Evolutionary conservation across 73 alveolate species (phyloP), one percentile per base, ranked within the genome.

Genomic region (Stentor coeruleus): DNA sequence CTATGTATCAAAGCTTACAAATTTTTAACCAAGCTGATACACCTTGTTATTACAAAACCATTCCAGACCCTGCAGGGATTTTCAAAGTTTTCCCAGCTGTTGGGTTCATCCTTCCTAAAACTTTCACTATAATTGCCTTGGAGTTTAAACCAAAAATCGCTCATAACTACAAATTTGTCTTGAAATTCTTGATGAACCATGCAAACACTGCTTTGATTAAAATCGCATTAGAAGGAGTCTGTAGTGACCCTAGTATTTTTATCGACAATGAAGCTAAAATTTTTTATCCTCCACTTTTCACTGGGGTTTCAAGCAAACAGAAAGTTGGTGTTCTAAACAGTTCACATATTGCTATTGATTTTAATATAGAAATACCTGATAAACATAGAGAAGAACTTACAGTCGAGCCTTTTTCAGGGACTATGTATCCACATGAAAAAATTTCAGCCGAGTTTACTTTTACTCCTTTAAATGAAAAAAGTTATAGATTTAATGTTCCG

Each of bases 1-100:
- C 99, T 0, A 92, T 93, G 42, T 97, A 97, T 85, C 94, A 97
- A 86, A 97, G 96, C 35, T 86, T 97, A 59, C 91, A 95, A 87
- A 95, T 97, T n/a, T 85, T 80, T 60, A 97, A 97, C 86, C 95
- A 95, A 57, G 94, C 97, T 76, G 99, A 97, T 74, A 97, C 99
- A 28, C 99, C 99, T 35, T 90, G 92, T 3, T 97, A 84, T 85
- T 97, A 82, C 84, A 92, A 95, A 77, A 86, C 95, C 72, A 84
- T 93, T 15, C 94, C 95, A 31, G 99, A 97, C 60, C 96, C 99
- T 1, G 75, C 97, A 1, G 91, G 95, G 72, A 93, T 95, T 57
- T 97, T 95, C 83, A 94, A 98, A 94, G 96, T 95, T 3, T 94
- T 81, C 40, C 98, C 99, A 35, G 88, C 88, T 77, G 88, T 90